phyloP scores from a whole-genome alignment of 2,329 filamentous ascomycete species.

The Talaromyces sp. region DNA sequence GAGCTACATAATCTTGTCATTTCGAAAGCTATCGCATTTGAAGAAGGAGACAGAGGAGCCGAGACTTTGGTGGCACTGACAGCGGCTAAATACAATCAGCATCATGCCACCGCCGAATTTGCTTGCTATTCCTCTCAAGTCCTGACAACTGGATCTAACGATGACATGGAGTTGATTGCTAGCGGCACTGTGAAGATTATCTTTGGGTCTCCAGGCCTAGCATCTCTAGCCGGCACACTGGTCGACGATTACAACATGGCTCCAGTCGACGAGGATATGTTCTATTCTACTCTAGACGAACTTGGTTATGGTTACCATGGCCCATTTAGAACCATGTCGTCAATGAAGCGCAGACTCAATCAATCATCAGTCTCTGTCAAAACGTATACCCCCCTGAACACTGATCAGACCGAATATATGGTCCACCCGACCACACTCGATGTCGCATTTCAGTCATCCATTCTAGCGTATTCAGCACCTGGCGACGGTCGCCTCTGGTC shows the following conservation, averaged over 20 bases:
- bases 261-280: constrained; percentile 19
- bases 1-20: background rate
- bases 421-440: constrained; percentile 10
- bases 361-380: constrained; percentile 13
- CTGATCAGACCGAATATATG: background rate
- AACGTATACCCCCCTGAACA: background rate
- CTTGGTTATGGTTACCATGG: constrained; percentile 27
- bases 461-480: constrained; percentile 18
- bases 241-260: background rate
- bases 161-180: background rate
- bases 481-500: constrained; percentile 17
- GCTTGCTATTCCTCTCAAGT: background rate
- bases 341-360: constrained; percentile 11
- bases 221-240: background rate
- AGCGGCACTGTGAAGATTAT: background rate
- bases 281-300: constrained; percentile 22
- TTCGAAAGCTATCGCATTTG: background rate
- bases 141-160: background rate
- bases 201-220: background rate
- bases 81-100: background rate
- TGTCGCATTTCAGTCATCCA: constrained; percentile 3
- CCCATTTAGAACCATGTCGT: constrained; percentile 20
- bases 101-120: background rate
- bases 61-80: constrained; percentile 4
- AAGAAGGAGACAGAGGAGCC: background rate